Evolutionary conservation across 441 rosid genomes (phyloP), one percentile per base, ranked within the genome.

Genomic region (Aquilaria agallochum): DNA sequence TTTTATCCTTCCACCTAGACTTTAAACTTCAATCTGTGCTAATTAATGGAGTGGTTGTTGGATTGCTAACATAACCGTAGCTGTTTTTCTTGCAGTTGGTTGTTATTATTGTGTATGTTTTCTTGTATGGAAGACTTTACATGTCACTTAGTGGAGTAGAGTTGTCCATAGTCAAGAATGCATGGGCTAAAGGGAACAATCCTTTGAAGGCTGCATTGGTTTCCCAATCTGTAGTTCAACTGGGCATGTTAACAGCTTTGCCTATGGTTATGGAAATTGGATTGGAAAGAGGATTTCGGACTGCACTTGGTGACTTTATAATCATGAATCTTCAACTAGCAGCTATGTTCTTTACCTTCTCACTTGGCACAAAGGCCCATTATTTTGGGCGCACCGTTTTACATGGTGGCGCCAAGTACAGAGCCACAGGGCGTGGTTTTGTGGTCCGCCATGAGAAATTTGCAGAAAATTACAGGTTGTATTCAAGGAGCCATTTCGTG

Each of bases 261-360:
- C 97, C 97, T 52, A 88, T 90, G 97, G 72, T 90, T 68, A 90
- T 90, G 97, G 97, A 88, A 80, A 83, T 90, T 58, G 97, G 95
- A 60, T 83, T 90, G 13, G 91, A 90, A 69, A 86, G 90, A 77
- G 96, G 97, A 53, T 90, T 88, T 72, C 78, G 88, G 74, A 86
- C 86, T 56, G 97, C 97, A 30, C 42, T 88, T 49, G 73, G 87
- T 53, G 97, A 90, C 60, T 31, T 90, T 69, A 71, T 88, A 54
- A 81, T 86, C 76, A 90, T 90, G 97, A 89, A 90, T 74, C 88
- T 90, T 60, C 97, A 90, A 80, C 84, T 88, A 60, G 86, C 87
- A 31, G 71, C 97, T 14, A 88, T 90, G 44, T 90, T 90, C 81
- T 90, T 90, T 70, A 90, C 97, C 45, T 90, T 90, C 76, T 86